A percentile compares a stretch with the other conserved stretches of the same genome.
Evolutionary conservation across 2,329 filamentous ascomycete genomes (phyloP).

Genomic region (Calonectria pauciramosa): DNA sequence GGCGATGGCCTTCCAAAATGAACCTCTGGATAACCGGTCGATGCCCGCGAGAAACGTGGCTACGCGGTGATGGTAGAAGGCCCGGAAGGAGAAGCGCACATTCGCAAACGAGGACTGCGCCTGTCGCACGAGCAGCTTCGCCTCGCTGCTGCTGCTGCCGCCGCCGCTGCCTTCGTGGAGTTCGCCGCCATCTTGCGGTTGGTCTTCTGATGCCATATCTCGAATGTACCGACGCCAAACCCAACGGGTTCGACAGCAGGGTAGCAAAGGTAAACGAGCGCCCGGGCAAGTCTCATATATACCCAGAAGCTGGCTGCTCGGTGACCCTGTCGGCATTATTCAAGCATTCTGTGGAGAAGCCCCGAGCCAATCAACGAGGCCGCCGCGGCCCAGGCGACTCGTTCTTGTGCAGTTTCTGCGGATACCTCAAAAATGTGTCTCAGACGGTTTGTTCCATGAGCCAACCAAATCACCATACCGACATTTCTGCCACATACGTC

Average conservation of each 20-base stretch:
- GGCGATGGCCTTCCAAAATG: neutral
- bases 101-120: neutral
- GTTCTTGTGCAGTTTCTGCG: slow-evolving; percentile 4
- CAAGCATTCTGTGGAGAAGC: neutral
- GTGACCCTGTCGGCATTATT: slow-evolving; percentile 1
- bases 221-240: neutral
- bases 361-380: neutral
- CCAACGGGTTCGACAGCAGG: neutral
- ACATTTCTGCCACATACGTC: slow-evolving; percentile 10
- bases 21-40: neutral
- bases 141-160: neutral
- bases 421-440: slow-evolving; percentile 11
- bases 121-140: neutral
- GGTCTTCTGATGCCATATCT: slow-evolving; percentile 5
- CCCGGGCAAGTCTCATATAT: slow-evolving; percentile 7
- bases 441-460: neutral
- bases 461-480: neutral
- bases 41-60: neutral
- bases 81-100: neutral
- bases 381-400: neutral
- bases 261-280: neutral
- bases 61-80: neutral
- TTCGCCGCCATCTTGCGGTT: neutral
- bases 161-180: neutral
- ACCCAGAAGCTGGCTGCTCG: neutral